These are phyloP conservation scores for Perilla frutescens DNA, from an alignment of 257 asterid genomes.

Conservation along the genomic window DNA sequence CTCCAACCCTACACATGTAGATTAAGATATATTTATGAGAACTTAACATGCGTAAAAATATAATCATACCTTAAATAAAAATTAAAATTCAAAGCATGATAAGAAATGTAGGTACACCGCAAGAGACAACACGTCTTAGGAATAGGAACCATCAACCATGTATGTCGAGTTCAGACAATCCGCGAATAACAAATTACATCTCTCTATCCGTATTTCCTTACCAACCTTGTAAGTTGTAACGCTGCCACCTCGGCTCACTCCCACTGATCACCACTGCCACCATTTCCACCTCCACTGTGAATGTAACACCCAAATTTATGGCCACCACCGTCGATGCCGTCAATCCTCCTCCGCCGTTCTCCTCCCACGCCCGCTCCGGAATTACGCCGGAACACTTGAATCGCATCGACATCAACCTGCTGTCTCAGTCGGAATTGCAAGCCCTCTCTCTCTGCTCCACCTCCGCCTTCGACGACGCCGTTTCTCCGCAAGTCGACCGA, in stretches of 20 bases:
- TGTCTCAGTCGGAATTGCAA: constrained; percentile 82
- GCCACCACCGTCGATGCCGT: constrained; percentile 49
- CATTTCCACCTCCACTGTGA: constrained; percentile 22
- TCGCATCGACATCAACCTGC: constrained; percentile 54
- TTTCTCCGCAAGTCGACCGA: constrained; percentile 69
- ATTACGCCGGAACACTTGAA: constrained; percentile 55
- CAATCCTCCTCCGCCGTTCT: constrained; percentile 38
- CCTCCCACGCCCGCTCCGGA: constrained; percentile 39
- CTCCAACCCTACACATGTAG: too few relatives aligned
- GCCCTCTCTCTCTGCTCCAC: constrained; percentile 72
- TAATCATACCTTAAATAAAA: too few relatives aligned
- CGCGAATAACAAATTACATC: too few relatives aligned
- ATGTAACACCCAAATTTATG: constrained; percentile 44
- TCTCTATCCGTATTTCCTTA: too few relatives aligned
- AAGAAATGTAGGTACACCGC: too few relatives aligned
- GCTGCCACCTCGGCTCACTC: constrained; percentile 15
- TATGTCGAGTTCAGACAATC: too few relatives aligned
- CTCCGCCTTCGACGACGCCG: constrained; percentile 66
- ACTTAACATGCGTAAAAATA: too few relatives aligned
- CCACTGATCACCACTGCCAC: background rate
- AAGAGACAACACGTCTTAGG: too few relatives aligned
- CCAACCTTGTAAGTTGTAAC: constrained; percentile 14
- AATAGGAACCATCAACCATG: too few relatives aligned
- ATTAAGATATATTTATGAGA: too few relatives aligned
- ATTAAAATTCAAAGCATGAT: too few relatives aligned